These are phyloP conservation scores for Neopestalotiopsis rosae DNA, from an alignment of 2,329 filamentous ascomycete species.

Conservation along the genomic window DNA sequence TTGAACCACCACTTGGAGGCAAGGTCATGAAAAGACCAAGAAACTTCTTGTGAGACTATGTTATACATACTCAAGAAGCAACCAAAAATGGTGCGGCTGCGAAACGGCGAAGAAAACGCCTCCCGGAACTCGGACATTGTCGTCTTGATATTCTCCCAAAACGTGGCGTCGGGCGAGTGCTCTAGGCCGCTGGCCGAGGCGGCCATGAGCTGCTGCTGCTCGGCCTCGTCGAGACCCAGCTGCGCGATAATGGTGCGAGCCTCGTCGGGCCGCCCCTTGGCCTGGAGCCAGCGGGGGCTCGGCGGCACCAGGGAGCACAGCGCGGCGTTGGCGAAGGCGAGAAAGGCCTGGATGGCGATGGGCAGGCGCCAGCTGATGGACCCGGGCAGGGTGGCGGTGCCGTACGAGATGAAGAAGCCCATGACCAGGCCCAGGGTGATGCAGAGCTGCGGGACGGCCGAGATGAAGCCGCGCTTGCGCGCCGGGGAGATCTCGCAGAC, in stretches of 20 bases:
- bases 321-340: slow-evolving; percentile 38
- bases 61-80: slow-evolving; percentile 44
- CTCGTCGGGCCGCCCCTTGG: slow-evolving; percentile 45
- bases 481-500: slow-evolving; percentile 65
- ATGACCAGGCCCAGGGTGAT: slow-evolving; percentile 55
- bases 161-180: slow-evolving; percentile 33
- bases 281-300: slow-evolving; percentile 63
- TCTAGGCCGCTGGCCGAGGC: slow-evolving; percentile 29
- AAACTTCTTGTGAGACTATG: no score
- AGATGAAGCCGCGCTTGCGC: slow-evolving; percentile 53
- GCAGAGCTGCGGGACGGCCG: slow-evolving; percentile 58
- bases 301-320: slow-evolving; percentile 42
- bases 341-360: slow-evolving; percentile 44
- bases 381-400: slow-evolving; percentile 43
- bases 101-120: slow-evolving; percentile 42
- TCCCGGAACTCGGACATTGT: slow-evolving; percentile 38
- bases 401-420: slow-evolving; percentile 68
- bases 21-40: neutral
- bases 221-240: slow-evolving; percentile 49
- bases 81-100: slow-evolving; percentile 54
- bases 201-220: slow-evolving; percentile 45
- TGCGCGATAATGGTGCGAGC: slow-evolving; percentile 45
- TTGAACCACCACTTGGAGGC: neutral
- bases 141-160: slow-evolving; percentile 33
- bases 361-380: slow-evolving; percentile 63